Conservation (phyloP, 2,329 filamentous ascomycete species). For the Penicillium griseofulvum region DNA sequence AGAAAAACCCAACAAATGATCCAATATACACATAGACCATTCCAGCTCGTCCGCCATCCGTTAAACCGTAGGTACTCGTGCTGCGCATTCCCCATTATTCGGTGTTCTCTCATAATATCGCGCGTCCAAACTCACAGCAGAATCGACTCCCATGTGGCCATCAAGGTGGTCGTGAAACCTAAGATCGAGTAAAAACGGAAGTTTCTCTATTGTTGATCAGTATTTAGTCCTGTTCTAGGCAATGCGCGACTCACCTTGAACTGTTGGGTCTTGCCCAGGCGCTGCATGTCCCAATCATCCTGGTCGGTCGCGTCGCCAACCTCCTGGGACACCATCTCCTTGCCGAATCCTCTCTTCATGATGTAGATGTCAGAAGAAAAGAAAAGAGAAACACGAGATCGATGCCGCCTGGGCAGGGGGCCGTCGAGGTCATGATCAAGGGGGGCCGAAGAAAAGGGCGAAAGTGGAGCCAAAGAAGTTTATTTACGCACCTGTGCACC, state of each 20-base stretch:
- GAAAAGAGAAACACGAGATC: background rate
- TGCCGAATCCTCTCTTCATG: constrained; percentile 2
- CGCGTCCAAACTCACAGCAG: constrained; percentile 31
- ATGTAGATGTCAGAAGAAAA: background rate
- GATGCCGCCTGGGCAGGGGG: background rate
- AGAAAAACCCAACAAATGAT: constrained; percentile 38
- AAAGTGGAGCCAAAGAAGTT: constrained; percentile 2
- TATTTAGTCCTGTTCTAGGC: background rate
- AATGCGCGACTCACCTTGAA: constrained; percentile 35
- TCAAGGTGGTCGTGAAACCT: constrained; percentile 41
- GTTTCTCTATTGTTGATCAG: constrained; percentile 34
- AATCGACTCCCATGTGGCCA: constrained; percentile 43
- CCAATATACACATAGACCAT: constrained; percentile 40
- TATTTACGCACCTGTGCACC: background rate
- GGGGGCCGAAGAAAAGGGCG: background rate
- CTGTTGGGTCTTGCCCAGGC: constrained; percentile 52
- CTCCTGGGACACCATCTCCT: constrained; percentile 18
- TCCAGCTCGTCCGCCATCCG: constrained; percentile 36
- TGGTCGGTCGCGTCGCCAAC: constrained; percentile 15
- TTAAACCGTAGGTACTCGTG: constrained; percentile 29
- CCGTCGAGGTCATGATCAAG: background rate
- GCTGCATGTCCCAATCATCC: constrained; percentile 44
- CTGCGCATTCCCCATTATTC: constrained; percentile 14
- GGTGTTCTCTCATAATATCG: background rate
- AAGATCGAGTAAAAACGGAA: constrained; percentile 42